These are phyloP conservation scores for Excoecaria cochinchinensis DNA, from an alignment of 345 rosid species.

Conservation along the genomic window DNA sequence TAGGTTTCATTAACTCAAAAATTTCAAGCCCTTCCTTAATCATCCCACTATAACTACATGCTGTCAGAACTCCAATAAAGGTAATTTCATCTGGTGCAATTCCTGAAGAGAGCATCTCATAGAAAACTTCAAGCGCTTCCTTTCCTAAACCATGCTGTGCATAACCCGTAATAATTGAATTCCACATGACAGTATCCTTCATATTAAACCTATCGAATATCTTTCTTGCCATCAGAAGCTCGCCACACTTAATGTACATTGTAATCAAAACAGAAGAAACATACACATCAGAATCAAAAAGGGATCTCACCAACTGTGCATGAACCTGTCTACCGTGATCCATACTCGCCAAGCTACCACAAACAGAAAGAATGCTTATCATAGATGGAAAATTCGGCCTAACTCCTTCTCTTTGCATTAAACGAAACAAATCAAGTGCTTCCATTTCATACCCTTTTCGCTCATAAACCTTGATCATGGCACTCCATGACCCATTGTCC, in stretches of 20 bases:
- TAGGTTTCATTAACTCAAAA: constrained; percentile 64
- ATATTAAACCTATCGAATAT: constrained; percentile 54
- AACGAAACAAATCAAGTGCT: constrained; percentile 54
- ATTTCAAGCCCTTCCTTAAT: constrained; percentile 61
- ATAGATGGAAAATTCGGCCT: constrained; percentile 57
- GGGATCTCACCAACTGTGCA: constrained; percentile 56
- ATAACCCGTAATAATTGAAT: constrained; percentile 69
- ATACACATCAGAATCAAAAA: constrained; percentile 63
- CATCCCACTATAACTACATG: constrained; percentile 74
- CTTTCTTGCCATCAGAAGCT: constrained; percentile 65
- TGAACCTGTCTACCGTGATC: constrained; percentile 77
- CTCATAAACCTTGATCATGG: constrained; percentile 71
- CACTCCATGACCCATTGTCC: constrained; percentile 66
- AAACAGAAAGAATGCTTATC: constrained; percentile 70
- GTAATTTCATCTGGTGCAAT: constrained; percentile 66
- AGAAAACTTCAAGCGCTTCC: constrained; percentile 60
- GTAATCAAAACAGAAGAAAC: constrained; percentile 77
- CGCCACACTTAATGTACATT: constrained; percentile 75
- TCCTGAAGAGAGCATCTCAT: constrained; percentile 55
- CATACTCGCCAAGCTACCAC: constrained; percentile 64
- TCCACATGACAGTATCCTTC: constrained; percentile 84
- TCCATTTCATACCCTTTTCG: constrained; percentile 66
- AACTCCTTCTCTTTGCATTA: constrained; percentile 65
- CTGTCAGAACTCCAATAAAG: constrained; percentile 70
- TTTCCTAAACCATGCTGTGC: constrained; percentile 75